Base-by-base conservation (phyloP, 2,329 filamentous ascomycete species). In the Monilinia fructigena region DNA sequence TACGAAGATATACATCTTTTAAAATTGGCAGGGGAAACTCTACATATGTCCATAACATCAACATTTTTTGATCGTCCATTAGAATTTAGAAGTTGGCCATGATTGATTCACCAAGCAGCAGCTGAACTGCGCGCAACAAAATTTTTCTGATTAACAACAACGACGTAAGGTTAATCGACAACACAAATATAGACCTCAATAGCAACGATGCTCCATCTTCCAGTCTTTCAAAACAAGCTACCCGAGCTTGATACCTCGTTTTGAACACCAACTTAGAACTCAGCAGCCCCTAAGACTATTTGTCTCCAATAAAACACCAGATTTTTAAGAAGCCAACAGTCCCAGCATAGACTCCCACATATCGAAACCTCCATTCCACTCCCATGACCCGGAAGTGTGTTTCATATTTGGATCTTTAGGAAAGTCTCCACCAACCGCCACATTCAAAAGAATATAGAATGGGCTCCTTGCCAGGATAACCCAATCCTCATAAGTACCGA, bases 351-450 rank as follows among this genome's bases (percentile, higher is more conserved):
- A 71, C 70, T 40, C 55, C 72, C 3, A 72, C 70, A 66, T 73
- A 73, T 16, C 56, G 45, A 28, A 28, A 71, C 69, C 55, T 73
- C 71, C 70, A 73, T 73, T 1, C 69, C 70, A 2, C 70, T 70
- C 1, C 65, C 66, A 14, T n/a, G 18, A 6, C 71, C 71, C 26
- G 45, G 54, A 18, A 28, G 68, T 1, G 72, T 73, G 42, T 66
- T 66, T 61, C 11, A 61, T 54, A 48, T 62, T 65, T 54, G 63
- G 61, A 40, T 50, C 31, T 0, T 69, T 68, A 0, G 71, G 69
- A 68, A 67, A 73, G 4, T 14, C 35, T 3, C 70, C 71, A 6
- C 71, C 70, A 28, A 73, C 69, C 5, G 71, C 70, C 20, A 73
- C 69, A 66, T 73, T 72, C 40, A 72, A 28, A 11, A 62, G 68